Base-by-base conservation (phyloP, 1,139 yeast genomes). In the Geotrichum reessii region DNA sequence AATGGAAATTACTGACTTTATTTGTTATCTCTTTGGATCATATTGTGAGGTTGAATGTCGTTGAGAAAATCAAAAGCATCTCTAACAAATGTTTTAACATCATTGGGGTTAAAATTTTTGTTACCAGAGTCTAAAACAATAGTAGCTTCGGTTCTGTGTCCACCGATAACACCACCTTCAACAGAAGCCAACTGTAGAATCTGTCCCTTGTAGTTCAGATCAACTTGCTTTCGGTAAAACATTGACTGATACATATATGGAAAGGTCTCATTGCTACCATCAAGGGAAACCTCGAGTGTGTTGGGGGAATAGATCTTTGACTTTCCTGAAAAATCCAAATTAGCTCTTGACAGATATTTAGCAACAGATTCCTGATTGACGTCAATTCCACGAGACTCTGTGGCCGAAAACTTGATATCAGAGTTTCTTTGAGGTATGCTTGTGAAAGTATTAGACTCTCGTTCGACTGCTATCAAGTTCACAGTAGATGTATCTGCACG, bases 121-220 rank as follows among this genome's bases (percentile, higher is more conserved):
- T 27, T 19, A 51, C 55, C 33, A 17, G 46, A 21, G 40, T 76
- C 78, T 6, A 81, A 79, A 19, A 79, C 76, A 50, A 82, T 66
- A 60, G 74, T 75, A 11, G 81, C 76, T 63, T 83, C 87, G 22
- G 75, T 62, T 55, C 74, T 71, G 47, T 82, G 71, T 0, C 86
- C 87, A 2, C 85, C 85, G 49, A 80, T 70, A 14, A 74, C 69
- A 1, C 86, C 87, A 1, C 86, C 85, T 63, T 83, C 86, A 19
- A 80, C 74, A n/a, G 76, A 67, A 58, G 78, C 75, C 57, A 79
- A 72, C 63, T 81, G 82, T 12, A 81, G 71, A 55, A 77, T 66
- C 42, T 74, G 71, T 17, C 68, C 68, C 2, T 69, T 65, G 60
- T 68, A 78, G 27, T 66, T 64, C 57, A 81, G 75, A 58, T 78